These are phyloP conservation scores for Pulveroboletus sp. DNA, from an alignment of 768 basidiomycete species.

Conservation along the genomic window DNA sequence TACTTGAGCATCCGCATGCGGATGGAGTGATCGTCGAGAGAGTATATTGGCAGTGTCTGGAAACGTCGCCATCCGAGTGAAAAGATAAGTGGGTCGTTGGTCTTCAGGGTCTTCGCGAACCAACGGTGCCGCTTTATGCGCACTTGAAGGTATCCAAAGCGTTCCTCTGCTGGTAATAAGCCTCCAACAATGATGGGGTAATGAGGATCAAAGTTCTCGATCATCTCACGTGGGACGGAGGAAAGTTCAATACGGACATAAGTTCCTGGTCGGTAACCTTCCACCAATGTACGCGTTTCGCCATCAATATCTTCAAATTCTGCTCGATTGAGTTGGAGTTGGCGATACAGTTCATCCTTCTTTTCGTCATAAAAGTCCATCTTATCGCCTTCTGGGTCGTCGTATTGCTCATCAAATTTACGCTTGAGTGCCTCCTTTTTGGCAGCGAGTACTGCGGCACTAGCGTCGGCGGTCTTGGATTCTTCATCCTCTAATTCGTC, in stretches of 20 bases:
- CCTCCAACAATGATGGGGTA: constrained; percentile 94
- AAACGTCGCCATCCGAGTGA: constrained; percentile 98
- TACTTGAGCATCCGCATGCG: constrained; percentile 99
- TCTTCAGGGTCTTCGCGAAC: constrained; percentile 89
- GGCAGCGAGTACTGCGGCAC: constrained; percentile 56
- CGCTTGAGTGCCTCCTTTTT: constrained; percentile 92
- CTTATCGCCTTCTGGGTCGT: constrained; percentile 76
- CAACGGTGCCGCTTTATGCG: constrained; percentile 96
- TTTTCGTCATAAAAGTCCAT: constrained; percentile 87
- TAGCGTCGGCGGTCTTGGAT: constrained; percentile 37
- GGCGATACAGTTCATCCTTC: constrained; percentile 87
- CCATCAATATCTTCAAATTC: constrained; percentile 81
- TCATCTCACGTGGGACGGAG: constrained; percentile 84
- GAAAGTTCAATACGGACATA: constrained; percentile 90
- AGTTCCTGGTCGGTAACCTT: constrained; percentile 85
- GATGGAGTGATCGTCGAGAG: constrained; percentile 94
- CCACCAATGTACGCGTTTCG: constrained; percentile 75
- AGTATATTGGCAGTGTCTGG: constrained; percentile 92
- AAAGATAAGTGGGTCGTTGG: constrained; percentile 93
- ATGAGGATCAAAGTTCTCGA: constrained; percentile 87
- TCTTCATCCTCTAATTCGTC: constrained; percentile 37
- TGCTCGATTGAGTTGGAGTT: constrained; percentile 73
- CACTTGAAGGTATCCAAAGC: constrained; percentile 91
- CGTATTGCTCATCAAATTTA: constrained; percentile 96
- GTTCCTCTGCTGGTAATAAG: constrained; percentile 82